Conservation (phyloP, 1,284 basidiomycete species). For the Bondarzewia mesenterica region DNA sequence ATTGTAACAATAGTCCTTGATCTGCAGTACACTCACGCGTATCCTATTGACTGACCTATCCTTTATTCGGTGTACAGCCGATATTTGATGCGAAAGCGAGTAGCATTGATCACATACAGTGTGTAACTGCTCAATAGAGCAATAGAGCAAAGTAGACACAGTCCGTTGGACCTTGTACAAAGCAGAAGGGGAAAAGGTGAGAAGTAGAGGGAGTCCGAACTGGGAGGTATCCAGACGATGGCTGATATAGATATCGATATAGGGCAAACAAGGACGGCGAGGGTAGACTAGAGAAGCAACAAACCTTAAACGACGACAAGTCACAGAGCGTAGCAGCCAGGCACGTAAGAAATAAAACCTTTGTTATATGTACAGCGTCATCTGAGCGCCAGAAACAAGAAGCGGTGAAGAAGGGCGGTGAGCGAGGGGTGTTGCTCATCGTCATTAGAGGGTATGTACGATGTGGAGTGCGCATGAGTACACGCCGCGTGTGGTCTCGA, state of each 20-base stretch:
- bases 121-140: neutral
- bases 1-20: neutral
- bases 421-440: neutral
- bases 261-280: neutral
- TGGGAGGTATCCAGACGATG: neutral
- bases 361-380: neutral
- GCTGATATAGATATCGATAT: neutral
- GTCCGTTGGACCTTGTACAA: neutral
- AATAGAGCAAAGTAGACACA: neutral
- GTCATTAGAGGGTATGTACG: neutral
- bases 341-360: neutral
- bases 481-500: neutral
- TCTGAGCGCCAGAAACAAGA: neutral
- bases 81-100: conserved; percentile 1
- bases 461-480: neutral
- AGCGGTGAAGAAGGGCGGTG: neutral
- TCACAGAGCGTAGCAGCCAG: neutral
- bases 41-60: too few relatives aligned
- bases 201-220: neutral
- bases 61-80: too few relatives aligned
- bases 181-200: neutral
- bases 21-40: neutral
- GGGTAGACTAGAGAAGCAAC: neutral
- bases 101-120: neutral
- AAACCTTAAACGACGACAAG: neutral